A percentile compares a stretch with the other conserved stretches of the same genome.
Conservation (phyloP, 805 yeast species). For the Ogataea ramenticola region DNA sequence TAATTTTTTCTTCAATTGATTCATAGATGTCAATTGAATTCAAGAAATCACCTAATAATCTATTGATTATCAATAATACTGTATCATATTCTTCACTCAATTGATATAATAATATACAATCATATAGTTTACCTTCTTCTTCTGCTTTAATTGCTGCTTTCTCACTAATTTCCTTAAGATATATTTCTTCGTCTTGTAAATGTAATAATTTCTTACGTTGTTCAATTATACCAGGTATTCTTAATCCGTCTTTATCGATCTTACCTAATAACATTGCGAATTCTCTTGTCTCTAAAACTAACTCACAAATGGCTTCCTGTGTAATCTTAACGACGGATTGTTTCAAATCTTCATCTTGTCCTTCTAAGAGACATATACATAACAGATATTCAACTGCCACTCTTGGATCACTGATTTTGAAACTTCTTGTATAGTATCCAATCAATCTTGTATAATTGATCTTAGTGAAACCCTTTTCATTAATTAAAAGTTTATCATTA, state of each 20-base stretch:
- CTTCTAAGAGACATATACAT: constrained; percentile 54
- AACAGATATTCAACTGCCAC: constrained; percentile 88
- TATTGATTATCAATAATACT: constrained; percentile 68
- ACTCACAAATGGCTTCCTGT: constrained; percentile 75
- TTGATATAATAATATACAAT: constrained; percentile 80
- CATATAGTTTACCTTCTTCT: constrained; percentile 84
- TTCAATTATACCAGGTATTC: constrained; percentile 80
- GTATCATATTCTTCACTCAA: constrained; percentile 81
- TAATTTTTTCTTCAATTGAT: constrained; percentile 13
- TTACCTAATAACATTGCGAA: constrained; percentile 81
- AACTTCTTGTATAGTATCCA: constrained; percentile 75
- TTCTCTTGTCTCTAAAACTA: constrained; percentile 81
- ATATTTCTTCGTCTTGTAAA: constrained; percentile 51
- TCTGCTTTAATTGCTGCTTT: constrained; percentile 82
- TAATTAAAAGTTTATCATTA: constrained; percentile 19
- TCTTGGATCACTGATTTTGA: constrained; percentile 79
- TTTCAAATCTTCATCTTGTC: constrained; percentile 11
- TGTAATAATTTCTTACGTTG: constrained; percentile 60
- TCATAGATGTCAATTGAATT: constrained; percentile 48
- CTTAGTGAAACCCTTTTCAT: constrained; percentile 21
- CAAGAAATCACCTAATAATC: constrained; percentile 70
- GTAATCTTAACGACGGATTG: constrained; percentile 46
- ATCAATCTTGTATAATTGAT: constrained; percentile 55
- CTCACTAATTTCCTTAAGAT: constrained; percentile 65
- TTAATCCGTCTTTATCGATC: constrained; percentile 64